Base-by-base conservation (phyloP, 495 filamentous ascomycete species). In the Letharia columbiana region DNA sequence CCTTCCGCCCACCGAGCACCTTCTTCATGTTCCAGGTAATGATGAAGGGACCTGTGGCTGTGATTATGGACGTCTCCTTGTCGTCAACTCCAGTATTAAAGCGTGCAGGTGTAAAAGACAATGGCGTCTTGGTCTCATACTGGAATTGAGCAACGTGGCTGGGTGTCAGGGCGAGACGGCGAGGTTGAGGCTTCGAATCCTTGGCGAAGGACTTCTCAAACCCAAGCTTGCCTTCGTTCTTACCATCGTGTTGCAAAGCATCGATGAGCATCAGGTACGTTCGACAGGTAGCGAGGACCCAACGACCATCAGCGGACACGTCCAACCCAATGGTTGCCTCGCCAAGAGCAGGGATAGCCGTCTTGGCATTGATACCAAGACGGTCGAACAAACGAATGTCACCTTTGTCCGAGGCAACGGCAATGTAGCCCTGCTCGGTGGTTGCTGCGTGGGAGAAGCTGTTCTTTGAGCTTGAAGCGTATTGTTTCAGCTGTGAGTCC, bases 371-470 rank as follows among this genome's bases (percentile, higher is more conserved):
- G 77, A 98, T 93, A 18, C 95, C 95, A 3, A 98, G 84, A 42
- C 91, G 89, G 75, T 98, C 95, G 72, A 98, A 98, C 74, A 98
- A 84, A 57, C 94, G 90, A 63, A 98, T 93, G 72, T 98, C 94
- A 66, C 94, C 94, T 79, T 98, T 98, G 79, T 91, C 95, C 42
- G 91, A 96, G 4, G 92, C 94, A 31, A 98, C 93, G 35, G 95
- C 94, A 68, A 98, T 89, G 71, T 98, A 94, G 20, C 94, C 94
- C 76, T 97, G 91, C 73, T 92, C 90, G 1, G 95, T 98, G 0
- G 94, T 98, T 40, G 94, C 91, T 40, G 93, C 80, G 28, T 94
- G 86, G 0, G 93, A 96, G 77, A 98, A 98, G 69, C 93, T 91
- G 71, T 96, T 97, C 83, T 97, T 98, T 68, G 91, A 57, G 33